Evolutionary conservation across 768 basidiomycete species (phyloP).

Genomic region (Holtermannia corniformis): DNA sequence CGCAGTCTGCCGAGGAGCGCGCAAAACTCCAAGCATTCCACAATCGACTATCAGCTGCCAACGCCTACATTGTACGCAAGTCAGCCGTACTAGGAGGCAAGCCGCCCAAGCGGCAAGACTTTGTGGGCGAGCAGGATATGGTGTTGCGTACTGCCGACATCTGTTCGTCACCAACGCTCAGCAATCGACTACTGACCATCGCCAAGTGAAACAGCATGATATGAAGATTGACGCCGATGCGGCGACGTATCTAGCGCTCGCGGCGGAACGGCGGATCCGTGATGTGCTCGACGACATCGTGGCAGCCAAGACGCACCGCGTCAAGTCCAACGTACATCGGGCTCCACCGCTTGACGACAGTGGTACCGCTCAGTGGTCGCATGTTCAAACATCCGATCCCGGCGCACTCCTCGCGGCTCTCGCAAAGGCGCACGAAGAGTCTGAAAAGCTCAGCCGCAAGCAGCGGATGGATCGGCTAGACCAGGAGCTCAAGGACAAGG

Average conservation of each 20-base stretch:
- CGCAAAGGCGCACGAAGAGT: neutral
- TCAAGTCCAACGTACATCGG: neutral
- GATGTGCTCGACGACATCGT: neutral
- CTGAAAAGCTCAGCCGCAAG: neutral
- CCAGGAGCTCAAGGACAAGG: neutral
- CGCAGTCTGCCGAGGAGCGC: neutral
- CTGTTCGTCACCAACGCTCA: neutral
- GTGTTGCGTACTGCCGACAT: neutral
- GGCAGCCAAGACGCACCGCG: neutral
- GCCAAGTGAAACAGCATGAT: neutral
- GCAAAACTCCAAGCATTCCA: neutral
- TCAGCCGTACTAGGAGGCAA: no score
- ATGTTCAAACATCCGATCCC: neutral
- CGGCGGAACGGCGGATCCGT: neutral
- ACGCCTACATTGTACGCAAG: neutral
- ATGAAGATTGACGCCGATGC: neutral
- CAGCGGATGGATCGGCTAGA: neutral
- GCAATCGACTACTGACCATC: no score
- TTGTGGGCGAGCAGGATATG: neutral
- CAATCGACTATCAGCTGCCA: neutral
- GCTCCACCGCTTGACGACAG: neutral
- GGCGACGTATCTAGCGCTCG: neutral
- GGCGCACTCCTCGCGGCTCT: neutral
- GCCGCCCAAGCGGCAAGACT: neutral
- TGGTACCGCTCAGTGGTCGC: neutral